Conservation (phyloP, 2,329 filamentous ascomycete species). For the Colletotrichum noveboracense region DNA sequence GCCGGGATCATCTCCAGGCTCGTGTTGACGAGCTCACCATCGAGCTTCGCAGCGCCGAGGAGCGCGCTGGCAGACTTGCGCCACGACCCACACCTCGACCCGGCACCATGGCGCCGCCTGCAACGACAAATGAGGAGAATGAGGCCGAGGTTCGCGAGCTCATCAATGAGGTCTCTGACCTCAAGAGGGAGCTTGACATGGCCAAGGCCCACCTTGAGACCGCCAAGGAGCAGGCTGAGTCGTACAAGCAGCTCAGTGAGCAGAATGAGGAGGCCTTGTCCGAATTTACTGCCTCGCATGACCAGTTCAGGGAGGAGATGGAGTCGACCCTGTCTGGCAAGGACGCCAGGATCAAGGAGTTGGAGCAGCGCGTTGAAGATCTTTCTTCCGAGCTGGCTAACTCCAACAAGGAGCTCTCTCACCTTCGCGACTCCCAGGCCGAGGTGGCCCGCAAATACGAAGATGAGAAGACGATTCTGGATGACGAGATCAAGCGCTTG, state of each 20-base stretch:
- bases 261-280: slow-evolving; percentile 86
- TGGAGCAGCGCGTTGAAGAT: slow-evolving; percentile 84
- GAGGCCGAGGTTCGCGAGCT: slow-evolving; percentile 79
- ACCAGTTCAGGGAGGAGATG: slow-evolving; percentile 87
- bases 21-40: slow-evolving; percentile 89
- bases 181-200: slow-evolving; percentile 86
- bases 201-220: slow-evolving; percentile 81
- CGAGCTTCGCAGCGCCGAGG: slow-evolving; percentile 87
- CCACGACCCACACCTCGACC: slow-evolving; percentile 74
- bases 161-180: slow-evolving; percentile 80
- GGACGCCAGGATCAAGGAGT: slow-evolving; percentile 78
- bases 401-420: slow-evolving; percentile 82
- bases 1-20: slow-evolving; percentile 85
- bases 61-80: slow-evolving; percentile 81
- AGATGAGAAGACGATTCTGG: slow-evolving; percentile 81
- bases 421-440: slow-evolving; percentile 79
- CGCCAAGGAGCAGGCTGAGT: slow-evolving; percentile 80
- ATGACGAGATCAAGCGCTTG: slow-evolving; percentile 79
- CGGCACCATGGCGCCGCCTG: slow-evolving; percentile 43
- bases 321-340: slow-evolving; percentile 78
- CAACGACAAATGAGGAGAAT: slow-evolving; percentile 52
- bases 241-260: slow-evolving; percentile 89
- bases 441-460: slow-evolving; percentile 74
- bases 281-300: slow-evolving; percentile 78
- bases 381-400: slow-evolving; percentile 81